Percentiles rank a stretch among this genome's conserved stretches.
These are phyloP conservation scores for Penicillium flavigenum DNA, from an alignment of 495 filamentous ascomycete genomes.

Conservation along the genomic window DNA sequence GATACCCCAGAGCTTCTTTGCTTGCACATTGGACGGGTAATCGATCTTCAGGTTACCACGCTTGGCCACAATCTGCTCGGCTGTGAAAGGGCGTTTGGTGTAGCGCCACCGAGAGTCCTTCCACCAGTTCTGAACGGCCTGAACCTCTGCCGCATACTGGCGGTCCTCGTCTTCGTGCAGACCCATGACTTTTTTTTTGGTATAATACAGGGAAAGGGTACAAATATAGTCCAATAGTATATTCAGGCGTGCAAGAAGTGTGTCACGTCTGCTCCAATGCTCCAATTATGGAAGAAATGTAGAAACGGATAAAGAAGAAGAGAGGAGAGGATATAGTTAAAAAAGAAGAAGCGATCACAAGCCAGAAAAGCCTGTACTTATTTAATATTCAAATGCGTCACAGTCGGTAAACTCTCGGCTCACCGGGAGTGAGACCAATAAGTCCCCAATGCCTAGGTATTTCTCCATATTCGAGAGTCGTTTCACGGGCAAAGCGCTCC, in stretches of 20 bases:
- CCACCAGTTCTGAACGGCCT: slow-evolving; percentile 93
- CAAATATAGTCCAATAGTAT: slow-evolving; percentile 19
- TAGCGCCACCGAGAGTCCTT: slow-evolving; percentile 84
- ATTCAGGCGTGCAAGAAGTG: slow-evolving; percentile 5
- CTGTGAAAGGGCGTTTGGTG: slow-evolving; percentile 90
- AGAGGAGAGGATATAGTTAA: slow-evolving; percentile 15
- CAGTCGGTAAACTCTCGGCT: slow-evolving; percentile 50
- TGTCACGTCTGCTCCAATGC: slow-evolving; percentile 1
- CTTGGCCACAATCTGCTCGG: slow-evolving; percentile 96
- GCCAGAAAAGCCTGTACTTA: slow-evolving; percentile 39
- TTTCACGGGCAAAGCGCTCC: slow-evolving; percentile 30
- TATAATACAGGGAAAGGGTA: slow-evolving; percentile 11
- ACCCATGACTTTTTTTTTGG: slow-evolving; percentile 40
- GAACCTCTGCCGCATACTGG: slow-evolving; percentile 75
- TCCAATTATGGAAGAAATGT: slow-evolving; percentile 8
- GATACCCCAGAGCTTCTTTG: slow-evolving; percentile 93
- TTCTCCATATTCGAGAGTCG: not conserved
- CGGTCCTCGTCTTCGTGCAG: slow-evolving; percentile 72
- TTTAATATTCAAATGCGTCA: slow-evolving; percentile 39
- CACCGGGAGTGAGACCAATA: slow-evolving; percentile 36
- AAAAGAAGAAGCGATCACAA: slow-evolving; percentile 38
- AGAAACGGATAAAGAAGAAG: slow-evolving; percentile 1
- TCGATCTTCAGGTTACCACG: slow-evolving; percentile 87
- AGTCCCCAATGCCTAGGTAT: slow-evolving; percentile 22
- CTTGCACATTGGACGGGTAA: slow-evolving; percentile 82